phyloP scores from a whole-genome alignment of 345 rosid genomes.

The Odontarrhena argentea region DNA sequence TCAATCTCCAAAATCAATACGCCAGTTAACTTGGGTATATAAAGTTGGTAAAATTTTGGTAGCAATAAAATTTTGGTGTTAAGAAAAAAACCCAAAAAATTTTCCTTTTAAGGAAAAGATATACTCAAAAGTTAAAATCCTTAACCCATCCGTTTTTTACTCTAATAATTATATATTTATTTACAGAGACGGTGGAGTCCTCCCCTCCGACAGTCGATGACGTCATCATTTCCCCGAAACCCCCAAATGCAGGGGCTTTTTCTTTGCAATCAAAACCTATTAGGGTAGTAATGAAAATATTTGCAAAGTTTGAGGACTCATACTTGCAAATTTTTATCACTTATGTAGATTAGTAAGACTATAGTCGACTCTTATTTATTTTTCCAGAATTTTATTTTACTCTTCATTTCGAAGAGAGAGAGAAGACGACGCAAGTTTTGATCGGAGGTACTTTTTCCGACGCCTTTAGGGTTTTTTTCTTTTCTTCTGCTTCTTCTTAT shows the following conservation, averaged over 20 bases:
- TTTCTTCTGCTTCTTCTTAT: not conserved
- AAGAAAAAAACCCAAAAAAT: too few species aligned
- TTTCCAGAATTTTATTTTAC: not conserved
- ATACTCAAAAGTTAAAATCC: too few species aligned
- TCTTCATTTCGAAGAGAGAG: constrained; percentile 29
- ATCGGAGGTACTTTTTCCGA: constrained; percentile 42
- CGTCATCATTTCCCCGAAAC: constrained; percentile 15
- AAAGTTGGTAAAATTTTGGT: too few species aligned
- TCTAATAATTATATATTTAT: too few species aligned
- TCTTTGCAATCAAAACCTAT: not conserved
- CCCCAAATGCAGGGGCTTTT: not conserved
- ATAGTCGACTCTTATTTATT: constrained; percentile 10
- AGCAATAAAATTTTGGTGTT: too few species aligned
- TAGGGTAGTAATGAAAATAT: not conserved
- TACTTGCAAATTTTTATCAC: constrained; percentile 1
- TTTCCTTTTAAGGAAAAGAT: too few species aligned
- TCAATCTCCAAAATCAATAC: too few species aligned
- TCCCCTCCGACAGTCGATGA: not conserved
- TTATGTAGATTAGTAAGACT: constrained; percentile 2
- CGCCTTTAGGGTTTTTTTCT: constrained; percentile 17
- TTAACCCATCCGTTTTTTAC: too few species aligned
- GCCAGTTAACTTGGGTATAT: too few species aligned
- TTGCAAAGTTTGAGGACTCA: constrained; percentile 16
- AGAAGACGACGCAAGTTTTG: constrained; percentile 27
- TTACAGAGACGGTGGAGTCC: not conserved